Percentiles rank a stretch among this genome's conserved stretches.
Conservation (phyloP, 352 stramenopile species). For the Blastocystis sp. region DNA sequence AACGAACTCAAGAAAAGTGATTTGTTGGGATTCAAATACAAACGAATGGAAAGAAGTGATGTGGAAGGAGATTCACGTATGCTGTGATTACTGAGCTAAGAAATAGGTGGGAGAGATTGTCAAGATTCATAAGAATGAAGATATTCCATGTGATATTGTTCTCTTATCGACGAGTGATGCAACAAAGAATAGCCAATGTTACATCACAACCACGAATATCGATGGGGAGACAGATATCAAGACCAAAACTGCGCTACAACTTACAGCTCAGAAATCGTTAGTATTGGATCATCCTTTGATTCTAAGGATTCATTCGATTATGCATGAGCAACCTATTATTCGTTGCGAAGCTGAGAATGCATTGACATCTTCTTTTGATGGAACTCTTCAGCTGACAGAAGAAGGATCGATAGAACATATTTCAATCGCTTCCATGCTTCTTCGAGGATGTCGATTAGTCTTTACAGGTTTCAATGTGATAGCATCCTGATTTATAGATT, state of each 20-base stretch:
- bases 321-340: background rate
- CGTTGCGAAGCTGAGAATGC: constrained; percentile 40
- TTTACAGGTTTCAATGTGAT: constrained; percentile 20
- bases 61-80: constrained; percentile 53
- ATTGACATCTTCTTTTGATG: constrained; percentile 54
- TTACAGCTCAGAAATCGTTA: background rate
- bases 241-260: background rate
- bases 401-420: constrained; percentile 2
- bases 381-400: background rate
- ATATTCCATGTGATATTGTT: constrained; percentile 57
- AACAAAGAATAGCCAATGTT: background rate
- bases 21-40: background rate
- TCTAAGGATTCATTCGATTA: background rate
- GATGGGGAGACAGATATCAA: constrained; percentile 64
- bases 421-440: background rate
- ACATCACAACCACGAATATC: constrained; percentile 58
- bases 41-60: constrained; percentile 18
- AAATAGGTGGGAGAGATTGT: constrained; percentile 53
- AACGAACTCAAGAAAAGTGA: background rate
- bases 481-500: constrained; percentile 14
- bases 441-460: constrained; percentile 38
- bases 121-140: constrained; percentile 54
- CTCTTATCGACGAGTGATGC: background rate
- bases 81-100: background rate
- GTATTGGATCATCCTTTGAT: background rate